A percentile compares a stretch with the other conserved stretches of the same genome.
Conservation (phyloP, 2,329 filamentous ascomycete species). For the Alternaria longipes region DNA sequence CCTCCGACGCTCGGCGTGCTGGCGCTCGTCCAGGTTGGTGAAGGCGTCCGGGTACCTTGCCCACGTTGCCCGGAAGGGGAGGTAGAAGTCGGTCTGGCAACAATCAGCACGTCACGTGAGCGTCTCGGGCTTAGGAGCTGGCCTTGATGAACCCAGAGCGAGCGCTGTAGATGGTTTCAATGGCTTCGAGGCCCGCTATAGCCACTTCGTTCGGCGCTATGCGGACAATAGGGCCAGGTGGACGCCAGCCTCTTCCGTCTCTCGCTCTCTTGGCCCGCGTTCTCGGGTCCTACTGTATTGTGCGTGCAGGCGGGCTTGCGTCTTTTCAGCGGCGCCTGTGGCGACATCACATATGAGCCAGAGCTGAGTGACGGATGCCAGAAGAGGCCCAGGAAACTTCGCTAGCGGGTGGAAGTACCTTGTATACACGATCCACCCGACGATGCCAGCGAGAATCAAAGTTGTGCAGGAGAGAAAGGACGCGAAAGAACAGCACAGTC, state of each 20-base stretch:
- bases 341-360: conserved; percentile 12
- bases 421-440: too few species aligned
- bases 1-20: conserved; percentile 11
- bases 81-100: conserved; percentile 15
- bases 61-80: conserved; percentile 11
- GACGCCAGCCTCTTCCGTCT: too few species aligned
- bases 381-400: conserved; percentile 12
- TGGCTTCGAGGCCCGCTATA: conserved; percentile 13
- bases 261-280: too few species aligned
- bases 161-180: conserved; percentile 4
- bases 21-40: conserved; percentile 10
- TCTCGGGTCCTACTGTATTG: background rate
- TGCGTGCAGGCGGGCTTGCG: background rate
- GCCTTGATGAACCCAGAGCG: background rate
- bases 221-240: conserved; percentile 6
- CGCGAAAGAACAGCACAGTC: too few species aligned
- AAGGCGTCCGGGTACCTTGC: conserved; percentile 13
- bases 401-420: conserved; percentile 5
- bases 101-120: too few species aligned
- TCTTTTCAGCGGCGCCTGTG: conserved; percentile 2
- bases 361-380: conserved; percentile 9
- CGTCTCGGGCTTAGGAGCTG: background rate
- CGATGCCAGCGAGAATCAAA: too few species aligned
- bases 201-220: conserved; percentile 17
- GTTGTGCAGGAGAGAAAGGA: too few species aligned